Conservation (phyloP, 176 grass and related monocot species). For the Pontederia paniculata region DNA sequence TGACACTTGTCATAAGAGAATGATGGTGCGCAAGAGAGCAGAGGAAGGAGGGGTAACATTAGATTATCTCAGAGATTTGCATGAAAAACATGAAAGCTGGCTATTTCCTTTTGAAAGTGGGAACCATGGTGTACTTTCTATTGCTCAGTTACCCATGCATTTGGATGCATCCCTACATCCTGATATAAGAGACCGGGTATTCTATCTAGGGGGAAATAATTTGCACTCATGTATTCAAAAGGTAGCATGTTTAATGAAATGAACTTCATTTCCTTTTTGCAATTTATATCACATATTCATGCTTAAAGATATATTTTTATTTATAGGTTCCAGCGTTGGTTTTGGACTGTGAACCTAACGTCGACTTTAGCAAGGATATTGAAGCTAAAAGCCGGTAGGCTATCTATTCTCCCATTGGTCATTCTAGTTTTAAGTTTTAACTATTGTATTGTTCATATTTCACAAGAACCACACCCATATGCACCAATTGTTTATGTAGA, state of each 20-base stretch:
- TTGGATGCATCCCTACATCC: constrained; percentile 53
- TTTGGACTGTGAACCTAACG: constrained; percentile 90
- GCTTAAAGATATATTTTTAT: constrained; percentile 19
- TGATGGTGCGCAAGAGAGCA: constrained; percentile 70
- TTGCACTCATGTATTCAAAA: constrained; percentile 90
- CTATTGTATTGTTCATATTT: background rate
- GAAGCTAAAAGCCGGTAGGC: constrained; percentile 78
- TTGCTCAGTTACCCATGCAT: constrained; percentile 53
- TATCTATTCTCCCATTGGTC: background rate
- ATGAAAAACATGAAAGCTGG: constrained; percentile 98
- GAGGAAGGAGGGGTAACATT: constrained; percentile 82
- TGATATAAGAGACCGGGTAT: constrained; percentile 70
- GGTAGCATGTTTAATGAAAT: constrained; percentile 26
- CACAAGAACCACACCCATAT: no score
- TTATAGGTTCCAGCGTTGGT: constrained; percentile 75
- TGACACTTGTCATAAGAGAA: constrained; percentile 85
- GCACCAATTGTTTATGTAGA: no score
- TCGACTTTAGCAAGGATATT: constrained; percentile 83
- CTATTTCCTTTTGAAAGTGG: constrained; percentile 50
- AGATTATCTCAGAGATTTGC: constrained; percentile 75
- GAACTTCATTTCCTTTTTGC: background rate
- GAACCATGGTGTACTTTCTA: constrained; percentile 46
- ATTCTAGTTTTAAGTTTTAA: background rate
- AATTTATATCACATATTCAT: background rate
- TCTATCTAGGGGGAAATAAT: constrained; percentile 78